Evolutionary conservation across 2,329 filamentous ascomycete species (phyloP), one percentile per base, ranked within the genome.

Genomic region (Sclerotinia minor): DNA sequence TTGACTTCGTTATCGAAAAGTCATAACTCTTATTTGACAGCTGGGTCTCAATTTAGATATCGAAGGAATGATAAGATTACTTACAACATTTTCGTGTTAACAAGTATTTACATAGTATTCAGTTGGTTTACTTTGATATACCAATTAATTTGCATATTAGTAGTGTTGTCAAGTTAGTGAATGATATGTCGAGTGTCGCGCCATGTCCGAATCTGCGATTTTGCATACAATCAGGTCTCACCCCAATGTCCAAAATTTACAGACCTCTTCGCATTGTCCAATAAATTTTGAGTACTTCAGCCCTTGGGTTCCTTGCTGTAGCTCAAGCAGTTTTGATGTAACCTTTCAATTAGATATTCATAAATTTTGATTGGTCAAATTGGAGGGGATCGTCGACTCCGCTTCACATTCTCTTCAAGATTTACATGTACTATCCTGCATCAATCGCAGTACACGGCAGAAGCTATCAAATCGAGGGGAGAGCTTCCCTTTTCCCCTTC

Each of bases 161-260:
- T 54, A 35, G 52, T 52, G 26, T 19, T 49, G 58, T 29, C 44
- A 35, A 49, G 5, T 60, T 41, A 47, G n/a, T 60, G 26, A 47
- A 41, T 41, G 38, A 41, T 60, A 47, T 15, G 21, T 47, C 44
- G 29, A 58, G n/a, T 58, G 2, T 26, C 13, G 19, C 29, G 26
- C 26, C 26, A 19, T 61, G 21, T 49, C 44, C 44, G 21, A 49
- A 61, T 61, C 19, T 49, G 44, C 45, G 45, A 49, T 15, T 60
- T 60, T 60, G 54, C 26, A 29, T 60, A 60, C 29, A 35, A 41
- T 24, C 32, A 66, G n/a, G 47, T 65, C 50, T 54, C 50, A 65
- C 24, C 11, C 55, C 35, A 54, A 65, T 65, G 44, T 45, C 35
- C 41, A 26, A 61, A 61, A 45, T 45, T 4, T 47, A 32, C 26